These are phyloP conservation scores for Solanum microdontum DNA, from an alignment of 257 asterid genomes.

Conservation along the genomic window DNA sequence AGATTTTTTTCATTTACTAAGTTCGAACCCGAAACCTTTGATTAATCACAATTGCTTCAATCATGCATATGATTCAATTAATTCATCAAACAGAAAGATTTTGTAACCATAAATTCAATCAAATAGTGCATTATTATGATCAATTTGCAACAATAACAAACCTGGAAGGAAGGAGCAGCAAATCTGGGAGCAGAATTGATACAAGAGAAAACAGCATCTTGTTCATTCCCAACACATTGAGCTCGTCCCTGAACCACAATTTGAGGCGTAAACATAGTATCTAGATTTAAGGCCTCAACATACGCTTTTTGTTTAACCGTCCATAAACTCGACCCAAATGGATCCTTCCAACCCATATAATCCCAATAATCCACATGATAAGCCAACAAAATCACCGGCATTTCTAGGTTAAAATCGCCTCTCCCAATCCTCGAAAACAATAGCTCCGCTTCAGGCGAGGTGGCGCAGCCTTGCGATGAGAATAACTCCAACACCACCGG, in stretches of 20 bases:
- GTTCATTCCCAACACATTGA: slow-evolving; percentile 51
- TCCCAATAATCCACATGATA: slow-evolving; percentile 92
- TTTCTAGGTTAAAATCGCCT: slow-evolving; percentile 62
- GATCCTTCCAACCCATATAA: slow-evolving; percentile 89
- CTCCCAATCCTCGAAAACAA: slow-evolving; percentile 77
- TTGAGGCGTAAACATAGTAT: slow-evolving; percentile 71
- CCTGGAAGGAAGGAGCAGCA: slow-evolving; percentile 75
- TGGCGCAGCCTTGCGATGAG: slow-evolving; percentile 90
- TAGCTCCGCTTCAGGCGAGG: slow-evolving; percentile 80
- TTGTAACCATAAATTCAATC: neutral
- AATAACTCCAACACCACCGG: slow-evolving; percentile 78
- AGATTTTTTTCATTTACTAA: neutral
- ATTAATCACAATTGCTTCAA: neutral
- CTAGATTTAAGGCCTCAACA: slow-evolving; percentile 56
- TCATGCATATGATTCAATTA: neutral
- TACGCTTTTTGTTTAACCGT: slow-evolving; percentile 85
- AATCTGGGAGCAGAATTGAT: slow-evolving; percentile 44
- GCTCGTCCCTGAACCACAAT: slow-evolving; percentile 66
- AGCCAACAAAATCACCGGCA: slow-evolving; percentile 57
- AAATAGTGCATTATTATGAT: neutral
- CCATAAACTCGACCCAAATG: slow-evolving; percentile 76
- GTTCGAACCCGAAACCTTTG: neutral
- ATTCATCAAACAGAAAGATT: neutral
- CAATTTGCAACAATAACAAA: neutral
- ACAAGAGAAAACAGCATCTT: slow-evolving; percentile 39